Evolutionary conservation across 2,329 filamentous ascomycete species (phyloP).

Genomic region (Alternaria viburni): DNA sequence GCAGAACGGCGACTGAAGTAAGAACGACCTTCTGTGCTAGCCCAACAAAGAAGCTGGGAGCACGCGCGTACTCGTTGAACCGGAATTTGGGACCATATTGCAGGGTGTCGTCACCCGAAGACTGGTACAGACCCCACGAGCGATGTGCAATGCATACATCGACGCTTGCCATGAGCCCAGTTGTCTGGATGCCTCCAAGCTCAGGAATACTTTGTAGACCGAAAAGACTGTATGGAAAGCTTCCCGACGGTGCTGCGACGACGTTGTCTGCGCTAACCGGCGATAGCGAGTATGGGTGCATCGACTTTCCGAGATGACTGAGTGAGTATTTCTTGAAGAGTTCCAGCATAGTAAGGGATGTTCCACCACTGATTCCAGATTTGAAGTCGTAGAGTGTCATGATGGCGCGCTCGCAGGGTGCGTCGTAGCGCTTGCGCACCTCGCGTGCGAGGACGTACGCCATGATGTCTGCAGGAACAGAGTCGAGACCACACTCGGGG

Average conservation of each 20-base stretch:
- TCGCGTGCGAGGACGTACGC: conserved; percentile 60
- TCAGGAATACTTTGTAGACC: conserved; percentile 62
- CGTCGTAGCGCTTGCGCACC: conserved; percentile 59
- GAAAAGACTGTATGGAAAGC: conserved; percentile 51
- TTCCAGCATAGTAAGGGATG: conserved; percentile 69
- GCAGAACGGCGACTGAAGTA: conserved; percentile 51
- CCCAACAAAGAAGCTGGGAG: conserved; percentile 57
- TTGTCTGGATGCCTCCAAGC: conserved; percentile 66
- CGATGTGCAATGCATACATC: conserved; percentile 66
- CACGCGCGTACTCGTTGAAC: conserved; percentile 63
- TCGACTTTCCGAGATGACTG: conserved; percentile 54
- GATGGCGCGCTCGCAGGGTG: conserved; percentile 59
- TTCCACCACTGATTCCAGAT: conserved; percentile 60
- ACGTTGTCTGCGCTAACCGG: conserved; percentile 51
- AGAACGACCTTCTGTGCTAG: conserved; percentile 58
- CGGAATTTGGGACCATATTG: conserved; percentile 64
- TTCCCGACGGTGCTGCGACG: conserved; percentile 43
- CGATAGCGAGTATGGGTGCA: conserved; percentile 60
- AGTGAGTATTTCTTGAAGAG: conserved; percentile 58
- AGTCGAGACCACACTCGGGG: conserved; percentile 66
- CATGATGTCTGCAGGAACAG: conserved; percentile 65
- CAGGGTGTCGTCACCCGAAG: conserved; percentile 34
- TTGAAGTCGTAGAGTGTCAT: conserved; percentile 62
- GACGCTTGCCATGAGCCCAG: conserved; percentile 58
- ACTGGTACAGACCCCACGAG: conserved; percentile 61